Conservation (phyloP, 192 early-diverging fungal genomes). For the Paraglomus brasilianum region DNA sequence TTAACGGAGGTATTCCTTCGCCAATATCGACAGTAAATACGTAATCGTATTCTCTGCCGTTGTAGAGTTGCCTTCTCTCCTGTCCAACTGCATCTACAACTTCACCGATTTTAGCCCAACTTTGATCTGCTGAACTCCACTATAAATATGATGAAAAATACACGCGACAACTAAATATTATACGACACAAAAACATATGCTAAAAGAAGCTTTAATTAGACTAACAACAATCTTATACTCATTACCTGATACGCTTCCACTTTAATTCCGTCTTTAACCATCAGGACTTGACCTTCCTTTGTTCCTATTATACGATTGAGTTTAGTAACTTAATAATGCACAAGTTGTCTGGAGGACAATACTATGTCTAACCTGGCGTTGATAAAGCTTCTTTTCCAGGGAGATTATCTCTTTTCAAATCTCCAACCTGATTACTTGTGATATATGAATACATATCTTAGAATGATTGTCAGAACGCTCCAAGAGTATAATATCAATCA, state of each 20-base stretch:
- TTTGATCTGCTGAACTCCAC: slow-evolving; percentile 61
- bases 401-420: slow-evolving; percentile 78
- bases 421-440: slow-evolving; percentile 75
- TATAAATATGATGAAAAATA: slow-evolving; percentile 27
- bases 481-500: background rate
- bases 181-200: background rate
- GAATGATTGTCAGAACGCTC: background rate
- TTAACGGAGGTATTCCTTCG: slow-evolving; percentile 75
- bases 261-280: slow-evolving; percentile 71
- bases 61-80: slow-evolving; percentile 73
- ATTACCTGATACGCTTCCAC: slow-evolving; percentile 82
- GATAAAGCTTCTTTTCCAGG: slow-evolving; percentile 73
- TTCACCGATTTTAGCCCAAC: slow-evolving; percentile 89
- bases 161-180: background rate
- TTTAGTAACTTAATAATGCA: too few relatives aligned
- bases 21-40: slow-evolving; percentile 97
- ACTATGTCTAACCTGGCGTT: slow-evolving; percentile 53
- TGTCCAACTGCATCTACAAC: slow-evolving; percentile 88
- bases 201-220: background rate
- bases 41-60: slow-evolving; percentile 93
- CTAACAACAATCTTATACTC: background rate
- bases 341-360: too few relatives aligned
- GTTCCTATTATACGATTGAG: slow-evolving; percentile 43
- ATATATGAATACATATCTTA: background rate
- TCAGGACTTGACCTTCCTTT: slow-evolving; percentile 85